phyloP scores from a whole-genome alignment of 768 basidiomycete species.

The Zangia roseola region DNA sequence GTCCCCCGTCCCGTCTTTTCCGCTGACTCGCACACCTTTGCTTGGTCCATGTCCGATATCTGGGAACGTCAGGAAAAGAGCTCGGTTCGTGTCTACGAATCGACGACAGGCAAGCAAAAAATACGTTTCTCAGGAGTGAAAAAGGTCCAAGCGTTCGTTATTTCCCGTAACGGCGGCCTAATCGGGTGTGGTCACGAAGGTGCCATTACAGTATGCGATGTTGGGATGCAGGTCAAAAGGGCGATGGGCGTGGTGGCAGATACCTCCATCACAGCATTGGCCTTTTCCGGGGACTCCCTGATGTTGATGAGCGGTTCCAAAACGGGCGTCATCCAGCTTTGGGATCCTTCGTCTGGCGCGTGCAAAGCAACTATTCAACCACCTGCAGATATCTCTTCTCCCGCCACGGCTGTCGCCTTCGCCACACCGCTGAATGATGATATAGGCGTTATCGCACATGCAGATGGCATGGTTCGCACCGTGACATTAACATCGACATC shows the following conservation, averaged over 20 bases:
- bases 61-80: neutral
- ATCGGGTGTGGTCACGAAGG: conserved; percentile 14
- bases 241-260: neutral
- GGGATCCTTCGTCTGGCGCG: conserved; percentile 10
- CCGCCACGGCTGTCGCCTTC: conserved; percentile 3
- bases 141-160: conserved; percentile 3
- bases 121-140: conserved; percentile 5
- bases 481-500: neutral
- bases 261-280: conserved; percentile 2
- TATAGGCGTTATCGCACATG: conserved; percentile 2
- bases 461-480: conserved; percentile 8
- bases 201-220: conserved; percentile 2
- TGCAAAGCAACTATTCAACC: neutral
- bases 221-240: neutral
- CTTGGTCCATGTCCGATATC: conserved; percentile 4
- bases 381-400: neutral
- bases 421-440: neutral
- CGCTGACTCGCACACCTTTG: conserved; percentile 5
- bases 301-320: conserved; percentile 11
- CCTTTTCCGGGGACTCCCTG: conserved; percentile 13
- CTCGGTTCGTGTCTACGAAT: conserved; percentile 6
- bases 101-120: conserved; percentile 1
- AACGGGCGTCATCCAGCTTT: conserved; percentile 8
- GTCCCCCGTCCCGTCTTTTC: conserved; percentile 5
- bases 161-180: neutral